phyloP scores from a whole-genome alignment of 2,329 filamentous ascomycete species.

The Penicillium sp. region DNA sequence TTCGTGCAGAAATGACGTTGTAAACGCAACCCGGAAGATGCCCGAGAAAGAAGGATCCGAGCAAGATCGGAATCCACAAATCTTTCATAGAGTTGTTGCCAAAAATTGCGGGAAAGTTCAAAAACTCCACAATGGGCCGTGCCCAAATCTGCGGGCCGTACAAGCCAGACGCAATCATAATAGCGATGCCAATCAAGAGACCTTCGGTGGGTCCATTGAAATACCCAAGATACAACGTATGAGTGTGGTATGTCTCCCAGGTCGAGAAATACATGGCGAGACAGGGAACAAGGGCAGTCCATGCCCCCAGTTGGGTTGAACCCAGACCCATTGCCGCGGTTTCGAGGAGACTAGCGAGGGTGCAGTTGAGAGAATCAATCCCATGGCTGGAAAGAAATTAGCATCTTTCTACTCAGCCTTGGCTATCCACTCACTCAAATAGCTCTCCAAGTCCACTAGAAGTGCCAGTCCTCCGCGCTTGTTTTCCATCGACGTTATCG shows the following conservation, averaged over 20 bases:
- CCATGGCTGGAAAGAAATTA: conserved; percentile 67
- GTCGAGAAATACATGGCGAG: conserved; percentile 99
- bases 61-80: conserved; percentile 79
- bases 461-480: conserved; percentile 90
- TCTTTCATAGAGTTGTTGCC: conserved; percentile 79
- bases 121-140: conserved; percentile 69
- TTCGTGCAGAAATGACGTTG: conserved; percentile 81
- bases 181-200: conserved; percentile 79
- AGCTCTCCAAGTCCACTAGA: conserved; percentile 94
- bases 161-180: conserved; percentile 87
- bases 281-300: conserved; percentile 88
- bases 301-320: conserved; percentile 80
- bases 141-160: conserved; percentile 90
- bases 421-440: conserved; percentile 70
- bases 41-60: conserved; percentile 67
- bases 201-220: conserved; percentile 98
- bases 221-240: conserved; percentile 93
- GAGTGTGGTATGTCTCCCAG: conserved; percentile 99
- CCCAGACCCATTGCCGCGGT: conserved; percentile 93
- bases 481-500: conserved; percentile 99
- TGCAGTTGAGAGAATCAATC: conserved; percentile 98
- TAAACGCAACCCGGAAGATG: conserved; percentile 89
- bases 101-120: conserved; percentile 68
- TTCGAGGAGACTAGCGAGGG: conserved; percentile 86
- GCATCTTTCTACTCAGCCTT: conserved; percentile 23